These are phyloP conservation scores for Kluyveromyces siamensis DNA, from an alignment of 805 yeast species.

Conservation along the genomic window DNA sequence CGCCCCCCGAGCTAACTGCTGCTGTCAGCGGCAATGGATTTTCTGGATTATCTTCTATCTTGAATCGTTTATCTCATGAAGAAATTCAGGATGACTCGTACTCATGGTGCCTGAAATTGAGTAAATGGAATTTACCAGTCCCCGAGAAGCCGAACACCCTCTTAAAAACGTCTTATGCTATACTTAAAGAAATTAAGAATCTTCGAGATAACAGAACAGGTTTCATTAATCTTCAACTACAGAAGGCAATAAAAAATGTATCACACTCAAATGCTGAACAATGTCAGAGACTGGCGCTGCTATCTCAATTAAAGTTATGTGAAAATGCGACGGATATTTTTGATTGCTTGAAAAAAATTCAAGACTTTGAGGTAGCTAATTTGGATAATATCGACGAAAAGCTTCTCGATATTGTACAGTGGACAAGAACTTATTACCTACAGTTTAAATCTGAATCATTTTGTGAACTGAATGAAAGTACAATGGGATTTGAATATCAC, in stretches of 20 bases:
- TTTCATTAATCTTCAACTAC: not conserved
- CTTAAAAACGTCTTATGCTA: conserved; percentile 42
- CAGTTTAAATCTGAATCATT: not conserved
- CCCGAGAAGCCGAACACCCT: conserved; percentile 31
- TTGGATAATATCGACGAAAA: not conserved
- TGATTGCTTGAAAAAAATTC: not conserved
- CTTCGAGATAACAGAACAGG: not conserved
- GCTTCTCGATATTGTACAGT: conserved; percentile 1
- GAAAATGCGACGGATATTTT: not conserved
- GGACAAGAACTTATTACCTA: not conserved
- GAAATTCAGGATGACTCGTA: conserved; percentile 26
- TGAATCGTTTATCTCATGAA: conserved; percentile 20
- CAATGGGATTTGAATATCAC: not conserved
- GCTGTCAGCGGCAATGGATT: conserved; percentile 36
- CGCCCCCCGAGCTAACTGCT: conserved; percentile 17
- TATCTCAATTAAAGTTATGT: not conserved
- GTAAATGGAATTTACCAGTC: conserved; percentile 65
- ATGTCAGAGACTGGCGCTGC: not conserved
- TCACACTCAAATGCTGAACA: not conserved
- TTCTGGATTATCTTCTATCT: conserved; percentile 43
- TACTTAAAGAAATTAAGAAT: conserved; percentile 32
- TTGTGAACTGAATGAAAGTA: not conserved
- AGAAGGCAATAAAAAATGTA: not conserved
- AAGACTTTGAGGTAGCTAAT: not conserved
- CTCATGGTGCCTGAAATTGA: conserved; percentile 69